Conservation (phyloP, 768 basidiomycete genomes). For the Peribolospora kevripleyi region DNA sequence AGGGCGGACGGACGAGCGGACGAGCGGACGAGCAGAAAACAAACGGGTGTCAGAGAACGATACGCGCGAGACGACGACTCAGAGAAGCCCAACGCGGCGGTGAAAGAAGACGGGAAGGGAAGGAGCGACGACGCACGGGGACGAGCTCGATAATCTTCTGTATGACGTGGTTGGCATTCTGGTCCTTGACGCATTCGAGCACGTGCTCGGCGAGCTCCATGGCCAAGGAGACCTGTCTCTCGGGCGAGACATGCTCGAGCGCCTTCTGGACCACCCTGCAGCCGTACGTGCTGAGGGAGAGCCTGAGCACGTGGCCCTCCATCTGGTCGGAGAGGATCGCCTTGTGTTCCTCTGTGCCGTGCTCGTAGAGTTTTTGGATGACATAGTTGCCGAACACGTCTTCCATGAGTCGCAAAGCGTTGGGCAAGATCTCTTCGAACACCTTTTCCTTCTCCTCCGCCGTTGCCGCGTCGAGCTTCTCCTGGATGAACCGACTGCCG, state of each 20-base stretch:
- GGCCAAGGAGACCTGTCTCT: conserved; percentile 53
- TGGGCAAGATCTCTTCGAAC: conserved; percentile 71
- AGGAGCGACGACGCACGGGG: conserved; percentile 13
- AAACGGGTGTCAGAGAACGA: no score
- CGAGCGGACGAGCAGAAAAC: no score
- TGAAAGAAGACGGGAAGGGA: no score
- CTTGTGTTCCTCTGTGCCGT: conserved; percentile 53
- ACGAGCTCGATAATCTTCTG: conserved; percentile 72
- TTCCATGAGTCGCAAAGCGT: conserved; percentile 50
- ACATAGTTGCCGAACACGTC: conserved; percentile 97
- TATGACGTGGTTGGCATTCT: conserved; percentile 81
- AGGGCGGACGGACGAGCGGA: no score
- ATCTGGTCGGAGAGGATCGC: conserved; percentile 42
- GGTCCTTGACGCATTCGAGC: conserved; percentile 63
- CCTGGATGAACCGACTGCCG: conserved; percentile 94
- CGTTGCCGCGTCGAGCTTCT: conserved; percentile 51
- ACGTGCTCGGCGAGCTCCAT: conserved; percentile 56
- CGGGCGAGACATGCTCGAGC: conserved; percentile 51
- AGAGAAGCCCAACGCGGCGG: no score
- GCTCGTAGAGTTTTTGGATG: conserved; percentile 78
- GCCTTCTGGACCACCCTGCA: conserved; percentile 92
- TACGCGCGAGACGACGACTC: no score
- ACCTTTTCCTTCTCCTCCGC: conserved; percentile 52
- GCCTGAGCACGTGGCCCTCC: conserved; percentile 46
- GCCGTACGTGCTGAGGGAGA: conserved; percentile 82